Conservation (phyloP, 768 basidiomycete species). For the Sporobolomyces roseus region DNA sequence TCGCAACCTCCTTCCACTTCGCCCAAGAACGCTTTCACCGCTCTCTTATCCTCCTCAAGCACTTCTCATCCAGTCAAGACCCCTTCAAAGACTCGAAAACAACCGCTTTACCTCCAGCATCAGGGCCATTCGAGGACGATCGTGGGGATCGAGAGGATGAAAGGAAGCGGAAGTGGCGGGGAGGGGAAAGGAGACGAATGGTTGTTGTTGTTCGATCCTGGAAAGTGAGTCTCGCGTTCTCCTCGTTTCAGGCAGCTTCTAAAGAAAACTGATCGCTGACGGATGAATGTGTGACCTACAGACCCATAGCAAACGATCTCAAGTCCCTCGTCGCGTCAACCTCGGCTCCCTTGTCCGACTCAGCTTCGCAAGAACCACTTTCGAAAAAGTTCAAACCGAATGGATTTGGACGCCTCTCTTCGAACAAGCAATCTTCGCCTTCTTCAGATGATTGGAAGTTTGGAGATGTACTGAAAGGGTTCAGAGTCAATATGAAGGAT, state of each 20-base stretch:
- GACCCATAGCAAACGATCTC: constrained; percentile 18
- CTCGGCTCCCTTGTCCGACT: not conserved
- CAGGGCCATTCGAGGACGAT: constrained; percentile 42
- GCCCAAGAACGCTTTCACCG: constrained; percentile 1
- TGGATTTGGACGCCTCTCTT: constrained; percentile 7
- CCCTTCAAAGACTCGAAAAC: not conserved
- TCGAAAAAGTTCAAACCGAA: constrained; percentile 16
- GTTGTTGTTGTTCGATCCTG: constrained; percentile 44
- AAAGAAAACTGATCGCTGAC: no score
- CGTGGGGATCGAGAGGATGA: constrained; percentile 40
- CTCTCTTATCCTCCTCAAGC: not conserved
- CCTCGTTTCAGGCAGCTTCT: not conserved
- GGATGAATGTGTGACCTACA: not conserved
- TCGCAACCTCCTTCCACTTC: not conserved
- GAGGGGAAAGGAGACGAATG: constrained; percentile 19
- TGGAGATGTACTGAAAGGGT: constrained; percentile 31
- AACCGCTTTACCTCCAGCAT: constrained; percentile 45
- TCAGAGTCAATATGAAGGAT: constrained; percentile 30
- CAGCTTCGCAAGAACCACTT: not conserved
- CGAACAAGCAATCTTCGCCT: no score
- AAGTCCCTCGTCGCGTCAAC: not conserved
- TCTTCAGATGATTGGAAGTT: not conserved
- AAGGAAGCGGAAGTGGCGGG: not conserved
- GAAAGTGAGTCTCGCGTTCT: constrained; percentile 25
- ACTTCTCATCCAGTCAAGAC: not conserved